Evolutionary conservation across 2,329 filamentous ascomycete genomes (phyloP), one percentile per base, ranked within the genome.

Genomic region (Cyphellophora europaea): DNA sequence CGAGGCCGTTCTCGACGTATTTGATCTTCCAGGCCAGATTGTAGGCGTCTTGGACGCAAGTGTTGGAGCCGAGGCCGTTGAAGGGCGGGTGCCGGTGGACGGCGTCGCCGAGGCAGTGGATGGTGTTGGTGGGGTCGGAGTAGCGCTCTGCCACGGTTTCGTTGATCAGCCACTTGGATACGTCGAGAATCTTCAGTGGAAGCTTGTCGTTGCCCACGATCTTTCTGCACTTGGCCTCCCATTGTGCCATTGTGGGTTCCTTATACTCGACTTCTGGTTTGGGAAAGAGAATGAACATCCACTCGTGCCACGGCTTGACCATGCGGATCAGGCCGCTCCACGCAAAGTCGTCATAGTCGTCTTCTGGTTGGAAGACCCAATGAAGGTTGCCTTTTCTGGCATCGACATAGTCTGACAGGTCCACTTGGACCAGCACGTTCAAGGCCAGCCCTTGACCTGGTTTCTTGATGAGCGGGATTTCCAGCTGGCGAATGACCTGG

Each of bases 231-330:
- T 65, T 54, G 17, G 54, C 45, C 3, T 65, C 29, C 42, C 68
- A 71, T 47, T 73, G 63, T 5, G 67, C 67, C 2, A 59, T 41
- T 1, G 61, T 59, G 0, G 68, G 65, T n/a, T 58, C 56, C 38
- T 61, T 63, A 55, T 12, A 51, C 17, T 45, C 40, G 4, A 33
- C 49, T 3, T 58, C 59, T 0, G 57, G 61, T 12, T 51, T 48
- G 0, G 69, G 66, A 13, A 74, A 55, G 13, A 73, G 50, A 37
- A 73, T 71, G 29, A 72, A 71, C 57, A 74, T 63, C 73, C 74
- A 80, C 56, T 79, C 70, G 43, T 69, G 50, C 74, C 74, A 79
- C 0, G 74, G 67, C 55, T 70, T 74, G 4, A 79, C 72, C 73
- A 79, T 78, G 15, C 76, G 60, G 2, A 67, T 58, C 43, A 74